A percentile compares a stretch with the other conserved stretches of the same genome.
These are phyloP conservation scores for Pseudocercospora eumusae DNA, from an alignment of 2,329 filamentous ascomycete species.

Conservation along the genomic window DNA sequence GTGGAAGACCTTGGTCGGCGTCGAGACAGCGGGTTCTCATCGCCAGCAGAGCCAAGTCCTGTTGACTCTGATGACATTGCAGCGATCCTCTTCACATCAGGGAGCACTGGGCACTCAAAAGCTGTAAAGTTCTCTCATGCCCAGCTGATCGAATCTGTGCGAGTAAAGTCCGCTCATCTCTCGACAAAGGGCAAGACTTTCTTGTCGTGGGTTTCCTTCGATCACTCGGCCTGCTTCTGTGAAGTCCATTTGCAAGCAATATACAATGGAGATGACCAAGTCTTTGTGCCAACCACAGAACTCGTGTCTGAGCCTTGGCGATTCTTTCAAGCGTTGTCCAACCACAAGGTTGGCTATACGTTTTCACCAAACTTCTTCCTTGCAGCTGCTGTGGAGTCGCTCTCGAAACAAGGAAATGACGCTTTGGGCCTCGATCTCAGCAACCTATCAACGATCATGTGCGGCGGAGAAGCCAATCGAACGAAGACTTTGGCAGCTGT, in stretches of 20 bases:
- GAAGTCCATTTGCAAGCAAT: constrained; percentile 57
- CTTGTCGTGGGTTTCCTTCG: constrained; percentile 41
- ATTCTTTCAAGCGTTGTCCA: constrained; percentile 47
- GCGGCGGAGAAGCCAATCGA: constrained; percentile 52
- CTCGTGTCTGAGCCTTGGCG: constrained; percentile 43
- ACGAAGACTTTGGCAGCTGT: constrained; percentile 23
- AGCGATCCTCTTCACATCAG: constrained; percentile 30
- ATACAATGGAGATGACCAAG: constrained; percentile 45
- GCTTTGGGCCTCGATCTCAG: constrained; percentile 17
- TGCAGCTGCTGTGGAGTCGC: constrained; percentile 18
- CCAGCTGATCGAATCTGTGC: constrained; percentile 24
- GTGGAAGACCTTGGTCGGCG: constrained; percentile 17
- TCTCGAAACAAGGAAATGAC: constrained; percentile 13
- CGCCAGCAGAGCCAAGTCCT: constrained; percentile 5
- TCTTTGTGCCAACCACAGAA: constrained; percentile 50
- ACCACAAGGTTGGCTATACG: constrained; percentile 47
- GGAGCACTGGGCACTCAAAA: constrained; percentile 30
- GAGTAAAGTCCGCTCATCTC: constrained; percentile 20
- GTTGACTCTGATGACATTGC: constrained; percentile 16
- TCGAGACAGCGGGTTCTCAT: constrained; percentile 14
- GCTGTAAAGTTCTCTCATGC: constrained; percentile 28
- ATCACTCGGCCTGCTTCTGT: constrained; percentile 56
- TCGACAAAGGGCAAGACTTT: constrained; percentile 19
- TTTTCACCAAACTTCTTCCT: constrained; percentile 53
- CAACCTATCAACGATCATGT: constrained; percentile 37